A percentile compares a stretch with the other conserved stretches of the same genome.
These are phyloP conservation scores for Xerocomellus intermedius DNA, from an alignment of 768 basidiomycete species.

Conservation along the genomic window DNA sequence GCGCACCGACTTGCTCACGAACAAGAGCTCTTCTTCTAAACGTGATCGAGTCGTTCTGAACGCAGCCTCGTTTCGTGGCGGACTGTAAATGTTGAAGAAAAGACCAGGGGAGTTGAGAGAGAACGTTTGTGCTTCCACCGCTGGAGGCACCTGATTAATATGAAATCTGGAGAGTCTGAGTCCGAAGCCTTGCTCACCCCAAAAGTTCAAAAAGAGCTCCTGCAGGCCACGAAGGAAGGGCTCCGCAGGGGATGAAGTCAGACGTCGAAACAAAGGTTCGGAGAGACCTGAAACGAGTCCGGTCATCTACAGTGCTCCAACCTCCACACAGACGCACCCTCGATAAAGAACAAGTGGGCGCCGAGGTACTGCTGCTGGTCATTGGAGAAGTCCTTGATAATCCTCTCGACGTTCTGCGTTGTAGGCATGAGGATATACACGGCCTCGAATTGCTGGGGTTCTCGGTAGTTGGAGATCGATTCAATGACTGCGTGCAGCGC, in stretches of 20 bases:
- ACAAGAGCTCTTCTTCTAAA: conserved; percentile 85
- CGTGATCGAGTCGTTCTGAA: conserved; percentile 66
- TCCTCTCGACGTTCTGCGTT: conserved; percentile 85
- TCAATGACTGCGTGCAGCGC: conserved; percentile 71
- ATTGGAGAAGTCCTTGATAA: conserved; percentile 79
- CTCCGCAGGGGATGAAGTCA: conserved; percentile 75
- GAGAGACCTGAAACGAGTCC: conserved; percentile 54
- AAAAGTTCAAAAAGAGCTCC: conserved; percentile 91
- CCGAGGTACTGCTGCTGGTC: conserved; percentile 71
- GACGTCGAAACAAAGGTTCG: conserved; percentile 71
- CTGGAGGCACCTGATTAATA: conserved; percentile 40
- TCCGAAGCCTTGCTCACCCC: conserved; percentile 57
- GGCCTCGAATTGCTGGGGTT: conserved; percentile 87
- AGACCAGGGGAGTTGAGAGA: conserved; percentile 71
- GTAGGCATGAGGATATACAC: conserved; percentile 96
- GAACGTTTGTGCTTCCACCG: conserved; percentile 84
- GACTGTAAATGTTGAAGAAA: conserved; percentile 89
- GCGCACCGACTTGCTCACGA: conserved; percentile 64
- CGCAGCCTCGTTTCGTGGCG: conserved; percentile 69
- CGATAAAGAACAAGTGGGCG: conserved; percentile 92
- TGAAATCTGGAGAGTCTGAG: background rate
- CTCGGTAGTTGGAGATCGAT: conserved; percentile 77
- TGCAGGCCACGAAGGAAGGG: conserved; percentile 73
- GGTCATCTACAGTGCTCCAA: background rate
- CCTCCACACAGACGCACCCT: conserved; percentile 51